Base-by-base conservation (phyloP, 1,284 basidiomycete genomes). In the Mycosarcoma mackinlayi region DNA sequence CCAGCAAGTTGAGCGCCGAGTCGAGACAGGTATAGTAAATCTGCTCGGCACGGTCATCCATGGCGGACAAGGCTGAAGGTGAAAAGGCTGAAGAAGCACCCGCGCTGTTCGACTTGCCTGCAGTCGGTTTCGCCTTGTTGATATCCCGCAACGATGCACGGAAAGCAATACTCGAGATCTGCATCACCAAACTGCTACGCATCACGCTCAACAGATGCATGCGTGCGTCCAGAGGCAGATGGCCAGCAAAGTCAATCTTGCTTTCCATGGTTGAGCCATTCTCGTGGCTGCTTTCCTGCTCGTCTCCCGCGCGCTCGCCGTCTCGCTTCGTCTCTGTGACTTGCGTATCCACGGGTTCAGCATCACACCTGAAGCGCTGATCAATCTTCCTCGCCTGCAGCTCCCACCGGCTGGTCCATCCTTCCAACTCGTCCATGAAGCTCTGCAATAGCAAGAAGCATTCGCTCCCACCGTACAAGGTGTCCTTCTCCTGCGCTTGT, bases 11-110 rank as follows among this genome's bases (percentile, higher is more conserved):
- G 30, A 71, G 56, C 7, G 68, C 59, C 31, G 60, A 64, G 19
- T 75, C 72, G 47, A 75, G 60, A 37, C 67, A 75, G 3, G 57
- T 64, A 31, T 67, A 59, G 54, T 68, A 75, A 41, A 63, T 64
- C 38, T 70, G 68, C 30, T 75, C 60, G 10, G 62, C 59, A 16
- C 56, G 63, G 21, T 72, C 72, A 42, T 65, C 68, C 56, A 65
- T 63, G 1, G 59, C 64, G 25, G 60, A 64, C 4, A 70, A 49
- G 0, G 57, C 50, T 1, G 67, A 56, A 39, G 56, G 49, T 1
- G 67, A 64, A 44, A 59, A 70, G 1, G 60, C 55, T 0, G 60
- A 56, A 0, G 52, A 59, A 8, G 48, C 21, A 16, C 46, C 39
- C 18, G 21, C 40, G 6, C 24, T 44, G 37, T 16, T 45, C 10